A percentile compares a stretch with the other conserved stretches of the same genome.
These are phyloP conservation scores for Gentiana straminea DNA, from an alignment of 257 asterid species.

Conservation along the genomic window DNA sequence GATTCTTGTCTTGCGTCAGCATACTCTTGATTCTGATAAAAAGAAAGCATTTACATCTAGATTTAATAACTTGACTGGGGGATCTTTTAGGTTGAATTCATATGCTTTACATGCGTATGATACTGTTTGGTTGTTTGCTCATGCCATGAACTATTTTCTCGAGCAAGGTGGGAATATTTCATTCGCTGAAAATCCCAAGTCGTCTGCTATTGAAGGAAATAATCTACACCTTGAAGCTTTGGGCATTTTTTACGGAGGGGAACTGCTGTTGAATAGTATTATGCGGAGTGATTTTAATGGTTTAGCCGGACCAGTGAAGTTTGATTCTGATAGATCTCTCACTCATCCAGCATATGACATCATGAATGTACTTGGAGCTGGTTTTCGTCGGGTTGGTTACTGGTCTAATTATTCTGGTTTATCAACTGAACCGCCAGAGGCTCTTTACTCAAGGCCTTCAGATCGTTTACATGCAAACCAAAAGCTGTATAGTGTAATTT, in stretches of 20 bases:
- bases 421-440: conserved; percentile 55
- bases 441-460: conserved; percentile 34
- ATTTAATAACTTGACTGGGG: conserved; percentile 54
- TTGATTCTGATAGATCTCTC: conserved; percentile 35
- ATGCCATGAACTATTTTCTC: conserved; percentile 45
- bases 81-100: conserved; percentile 47
- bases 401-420: conserved; percentile 83
- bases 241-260: conserved; percentile 58
- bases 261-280: conserved; percentile 35
- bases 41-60: conserved; percentile 41
- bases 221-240: conserved; percentile 44
- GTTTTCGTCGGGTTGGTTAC: conserved; percentile 55
- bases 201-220: conserved; percentile 31
- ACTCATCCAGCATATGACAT: conserved; percentile 56
- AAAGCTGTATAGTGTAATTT: conserved; percentile 26
- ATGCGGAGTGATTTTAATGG: conserved; percentile 52
- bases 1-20: conserved; percentile 51
- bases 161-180: conserved; percentile 47
- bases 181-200: conserved; percentile 39
- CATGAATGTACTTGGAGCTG: conserved; percentile 47
- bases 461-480: conserved; percentile 55
- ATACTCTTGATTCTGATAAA: conserved; percentile 45
- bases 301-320: conserved; percentile 46
- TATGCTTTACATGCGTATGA: conserved; percentile 72
- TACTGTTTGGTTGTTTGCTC: conserved; percentile 67